These are phyloP conservation scores for Yamadazyma takamatsuzukensis DNA, from an alignment of 805 yeast species.

Conservation along the genomic window DNA sequence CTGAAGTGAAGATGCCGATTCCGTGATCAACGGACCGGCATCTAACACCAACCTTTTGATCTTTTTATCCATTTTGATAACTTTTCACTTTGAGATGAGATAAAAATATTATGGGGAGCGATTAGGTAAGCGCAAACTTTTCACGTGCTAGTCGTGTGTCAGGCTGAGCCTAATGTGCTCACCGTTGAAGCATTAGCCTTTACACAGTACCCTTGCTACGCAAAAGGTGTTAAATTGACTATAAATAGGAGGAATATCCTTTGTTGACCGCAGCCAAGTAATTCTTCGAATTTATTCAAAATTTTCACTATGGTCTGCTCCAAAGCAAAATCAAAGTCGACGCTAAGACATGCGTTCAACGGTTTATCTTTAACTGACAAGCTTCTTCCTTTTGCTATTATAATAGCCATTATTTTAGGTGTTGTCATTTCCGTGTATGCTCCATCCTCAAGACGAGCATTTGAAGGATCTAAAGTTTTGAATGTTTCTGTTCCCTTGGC, in stretches of 20 bases:
- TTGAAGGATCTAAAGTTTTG: slow-evolving; percentile 30
- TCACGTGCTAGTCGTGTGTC: no score
- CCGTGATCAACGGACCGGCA: slow-evolving; percentile 93
- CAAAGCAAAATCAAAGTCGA: no score
- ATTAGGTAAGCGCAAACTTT: no score
- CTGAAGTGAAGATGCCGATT: slow-evolving; percentile 69
- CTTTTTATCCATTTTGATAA: slow-evolving; percentile 10
- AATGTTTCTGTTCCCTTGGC: slow-evolving; percentile 45
- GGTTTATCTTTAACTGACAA: slow-evolving; percentile 30
- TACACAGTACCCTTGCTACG: no score
- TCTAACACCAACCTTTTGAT: slow-evolving; percentile 72
- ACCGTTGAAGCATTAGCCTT: no score
- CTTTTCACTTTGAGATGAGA: slow-evolving; percentile 1
- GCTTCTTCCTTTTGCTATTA: slow-evolving; percentile 31
- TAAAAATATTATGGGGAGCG: no score
- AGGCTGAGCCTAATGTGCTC: no score
- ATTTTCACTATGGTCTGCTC: no score
- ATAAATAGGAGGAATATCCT: no score
- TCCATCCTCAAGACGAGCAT: slow-evolving; percentile 32
- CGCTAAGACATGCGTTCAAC: slow-evolving; percentile 1
- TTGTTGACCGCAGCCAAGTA: no score
- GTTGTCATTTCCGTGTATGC: slow-evolving; percentile 39
- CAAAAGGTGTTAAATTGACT: no score
- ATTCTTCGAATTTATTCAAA: no score
- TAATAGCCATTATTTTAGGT: slow-evolving; percentile 36